Base-by-base conservation (phyloP, 129 eudicot species). In the Tagetes patula region DNA sequence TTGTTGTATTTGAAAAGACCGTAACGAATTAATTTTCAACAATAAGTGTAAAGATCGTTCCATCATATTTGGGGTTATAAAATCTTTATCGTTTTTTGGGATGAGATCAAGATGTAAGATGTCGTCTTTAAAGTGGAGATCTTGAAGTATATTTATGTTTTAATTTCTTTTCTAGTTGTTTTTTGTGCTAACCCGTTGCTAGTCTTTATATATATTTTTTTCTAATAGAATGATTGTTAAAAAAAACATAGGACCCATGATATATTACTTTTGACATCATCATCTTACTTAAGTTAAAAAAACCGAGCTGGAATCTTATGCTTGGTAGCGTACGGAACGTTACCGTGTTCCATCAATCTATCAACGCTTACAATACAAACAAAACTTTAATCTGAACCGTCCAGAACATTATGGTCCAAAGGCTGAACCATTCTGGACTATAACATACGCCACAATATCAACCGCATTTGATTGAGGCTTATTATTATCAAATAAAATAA, bases 371-470 rank as follows among this genome's bases (percentile, higher is more conserved):
- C 32, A 20, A 74, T 50, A 66, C 5, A 30, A 46, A 72, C 77
- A 72, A 72, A 41, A 33, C 49, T 27, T 34, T 34, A 8, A 75
- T 65, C 65, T 75, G 79, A 50, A 48, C 65, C 71, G 65, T 52
- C 53, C 73, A 75, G 79, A 39, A 2, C 34, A 1, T 27, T 8
- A 58, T 62, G 66, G 76, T 48, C 81, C 76, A 70, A 61, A 48
- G 81, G 81, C 9, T 77, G 71, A 65, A 70, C 71, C 14, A 65
- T 39, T 76, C 58, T 42, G 73, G 82, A 72, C 62, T 55, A 79
- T 79, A 8, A 72, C 72, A 78, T 50, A 5, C 47, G 46, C 33
- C 76, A 70, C 33, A 61, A 63, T 27, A 6, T 43, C 6, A 72
- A 72, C 60, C 82, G 72, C 82, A 64, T 10, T 10, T 20, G 73